phyloP scores from a whole-genome alignment of 208 protist species.

The Acanthamoeba culbertsoni region DNA sequence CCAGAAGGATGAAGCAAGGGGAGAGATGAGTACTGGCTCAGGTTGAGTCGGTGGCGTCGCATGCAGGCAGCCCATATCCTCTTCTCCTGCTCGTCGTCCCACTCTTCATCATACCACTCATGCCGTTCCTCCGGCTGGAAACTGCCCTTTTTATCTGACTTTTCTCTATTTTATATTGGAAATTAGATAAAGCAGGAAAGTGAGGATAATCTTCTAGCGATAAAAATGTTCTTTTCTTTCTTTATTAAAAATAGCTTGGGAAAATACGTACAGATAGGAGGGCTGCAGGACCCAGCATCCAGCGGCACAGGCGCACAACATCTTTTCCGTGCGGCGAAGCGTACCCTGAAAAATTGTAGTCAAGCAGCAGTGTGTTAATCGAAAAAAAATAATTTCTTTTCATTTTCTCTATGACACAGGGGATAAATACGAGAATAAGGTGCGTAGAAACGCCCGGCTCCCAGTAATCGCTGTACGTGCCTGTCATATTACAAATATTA shows the following conservation, averaged over 20 bases:
- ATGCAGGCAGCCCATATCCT: not conserved
- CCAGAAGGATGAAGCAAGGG: not conserved
- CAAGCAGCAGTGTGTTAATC: not conserved
- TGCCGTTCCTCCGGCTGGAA: not conserved
- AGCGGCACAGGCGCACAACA: not conserved
- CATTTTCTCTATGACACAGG: not conserved
- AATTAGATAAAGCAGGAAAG: not conserved
- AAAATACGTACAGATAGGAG: not conserved
- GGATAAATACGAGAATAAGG: not conserved
- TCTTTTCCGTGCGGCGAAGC: slow-evolving; percentile 5
- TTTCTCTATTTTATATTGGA: not conserved
- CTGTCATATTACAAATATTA: not conserved
- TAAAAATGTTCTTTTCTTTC: not conserved
- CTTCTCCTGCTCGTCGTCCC: slow-evolving; percentile 30
- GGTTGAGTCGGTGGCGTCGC: slow-evolving; percentile 23
- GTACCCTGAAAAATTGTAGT: not conserved
- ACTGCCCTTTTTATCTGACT: not conserved
- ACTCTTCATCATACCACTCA: slow-evolving; percentile 23
- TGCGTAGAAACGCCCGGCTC: not conserved
- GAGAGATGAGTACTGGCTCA: not conserved
- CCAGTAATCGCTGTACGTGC: slow-evolving; percentile 2
- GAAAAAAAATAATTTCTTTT: not conserved
- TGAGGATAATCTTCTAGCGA: too few species aligned
- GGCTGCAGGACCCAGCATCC: not conserved
- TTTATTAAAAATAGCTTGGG: not conserved